Base-by-base conservation (phyloP, 331 rosid species). In the Pyrus hybrid region DNA sequence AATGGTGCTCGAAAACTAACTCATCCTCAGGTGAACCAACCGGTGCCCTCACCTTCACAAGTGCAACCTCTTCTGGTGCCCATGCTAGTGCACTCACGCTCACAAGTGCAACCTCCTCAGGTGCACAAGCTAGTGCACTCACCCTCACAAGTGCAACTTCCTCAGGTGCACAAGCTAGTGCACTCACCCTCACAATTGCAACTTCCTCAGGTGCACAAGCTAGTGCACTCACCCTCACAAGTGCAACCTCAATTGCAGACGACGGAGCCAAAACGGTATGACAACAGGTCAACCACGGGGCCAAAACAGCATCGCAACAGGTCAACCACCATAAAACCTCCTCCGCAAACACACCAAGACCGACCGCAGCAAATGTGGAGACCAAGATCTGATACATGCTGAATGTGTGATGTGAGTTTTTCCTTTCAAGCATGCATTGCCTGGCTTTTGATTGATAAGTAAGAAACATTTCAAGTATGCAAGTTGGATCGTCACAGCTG, bases 311-410 rank as follows among this genome's bases (percentile, higher is more conserved):
- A 13, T 69, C 67, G 77, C 49, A 80, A 47, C 13, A 16, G 25
- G 79, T 41, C 66, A 56, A 20, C 77, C 32, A 23, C 57, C 12
- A 67, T 43, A 37, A 64, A 32, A 28, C 73, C 80, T 25, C 62
- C 69, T 30, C 53, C 17, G 64, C 73, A 26, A 63, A 21, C 68
- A 14, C 6, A 21, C 47, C 51, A 26, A 20, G 58, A 43, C 58
- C 82, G 68, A 69, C 51, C 41, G 14, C 88, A 69, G 73, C 80
- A 81, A 21, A 21, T 11, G 3, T 76, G 87, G 87, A 83, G 79
- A 23, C 82, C 77, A 32, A 83, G 72, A 71, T 72, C 67, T 68
- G 69, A 33, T 79, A 29, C 28, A 58, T 10, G 41, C 6, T 22
- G 57, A 20, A 51, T 21, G 13, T 29, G 58, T 63, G 47, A 23